Percentiles rank a stretch among this genome's conserved stretches.
These are phyloP conservation scores for Candida ulmi DNA, from an alignment of 805 yeast species.

Conservation along the genomic window DNA sequence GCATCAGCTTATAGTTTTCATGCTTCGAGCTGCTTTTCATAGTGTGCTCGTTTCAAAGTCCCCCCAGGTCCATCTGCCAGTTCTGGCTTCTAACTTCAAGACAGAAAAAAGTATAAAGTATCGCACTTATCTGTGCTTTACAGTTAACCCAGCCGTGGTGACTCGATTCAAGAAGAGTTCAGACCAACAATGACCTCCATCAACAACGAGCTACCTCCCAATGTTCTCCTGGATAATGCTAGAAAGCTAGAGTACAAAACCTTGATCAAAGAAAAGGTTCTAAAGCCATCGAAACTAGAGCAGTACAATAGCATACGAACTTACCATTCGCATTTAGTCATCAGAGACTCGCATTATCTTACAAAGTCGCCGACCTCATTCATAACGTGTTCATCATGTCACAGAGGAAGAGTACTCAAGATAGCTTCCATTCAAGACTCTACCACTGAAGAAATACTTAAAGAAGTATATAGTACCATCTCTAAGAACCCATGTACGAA, in stretches of 20 bases:
- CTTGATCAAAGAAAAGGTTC: slow-evolving; percentile 21
- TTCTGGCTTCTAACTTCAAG: no score
- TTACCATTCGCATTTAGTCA: slow-evolving; percentile 24
- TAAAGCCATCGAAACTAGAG: slow-evolving; percentile 21
- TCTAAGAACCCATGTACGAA: slow-evolving; percentile 20
- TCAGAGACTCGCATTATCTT: slow-evolving; percentile 23
- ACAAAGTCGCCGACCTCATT: slow-evolving; percentile 21
- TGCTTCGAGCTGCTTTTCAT: no score
- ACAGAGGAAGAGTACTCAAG: slow-evolving; percentile 23
- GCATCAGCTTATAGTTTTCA: no score
- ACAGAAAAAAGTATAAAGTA: neutral
- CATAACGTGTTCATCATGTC: slow-evolving; percentile 24
- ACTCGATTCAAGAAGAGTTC: neutral
- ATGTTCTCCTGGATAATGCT: slow-evolving; percentile 11
- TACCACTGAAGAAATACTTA: slow-evolving; percentile 14
- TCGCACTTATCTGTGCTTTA: neutral
- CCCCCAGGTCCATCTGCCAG: no score
- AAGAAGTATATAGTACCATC: slow-evolving; percentile 20
- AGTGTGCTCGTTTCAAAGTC: no score
- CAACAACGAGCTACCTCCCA: neutral
- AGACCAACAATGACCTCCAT: neutral
- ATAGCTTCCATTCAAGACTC: slow-evolving; percentile 16
- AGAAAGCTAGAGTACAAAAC: slow-evolving; percentile 20
- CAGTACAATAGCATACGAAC: slow-evolving; percentile 11
- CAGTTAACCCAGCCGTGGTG: slow-evolving; percentile 1